Base-by-base conservation (phyloP, 805 yeast species). In the Starmerella asiatica region DNA sequence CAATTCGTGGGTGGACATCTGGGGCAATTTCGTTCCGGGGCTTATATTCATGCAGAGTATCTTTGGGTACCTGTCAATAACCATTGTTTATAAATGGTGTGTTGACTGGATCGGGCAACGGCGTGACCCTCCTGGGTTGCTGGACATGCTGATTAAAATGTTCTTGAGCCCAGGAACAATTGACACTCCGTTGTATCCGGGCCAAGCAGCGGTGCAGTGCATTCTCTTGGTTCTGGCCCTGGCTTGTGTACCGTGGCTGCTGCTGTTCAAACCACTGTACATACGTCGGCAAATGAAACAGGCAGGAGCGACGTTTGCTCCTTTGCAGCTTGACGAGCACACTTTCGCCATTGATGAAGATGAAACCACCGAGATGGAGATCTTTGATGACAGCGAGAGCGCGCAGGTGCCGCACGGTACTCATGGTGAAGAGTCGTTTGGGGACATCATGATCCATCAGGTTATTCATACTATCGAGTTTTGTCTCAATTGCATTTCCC, bases 401-500 rank as follows among this genome's bases (percentile, higher is more conserved):
- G 56, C 54, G 6, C 15, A 28, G n/a, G 31, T 8, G 18, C 7
- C 15, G 8, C 21, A 11, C 14, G 32, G 17, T 12, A 14, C 19
- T 19, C 69, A 69, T 47, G 73, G 66, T 29, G 76, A 63, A 33
- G 78, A 76, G 53, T 70, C 76, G 40, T 82, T 88, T 57, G 96
- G 96, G 34, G 98, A 88, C 54, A 74, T 91, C 26, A 79, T 88
- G 78, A 88, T 88, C 52, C 95, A 88, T 61, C 98, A 88, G 63
- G 94, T 88, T 19, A 88, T 88, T 52, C 96, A 91, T 61, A 91
- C 98, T 9, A 88, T 88, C 57, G 98, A 88, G 67, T 88, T 91
- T 64, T 88, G 98, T 57, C 70, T 88, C 56, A 91, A 91, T 62
- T 82, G 95, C 67, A 94, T 88, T 24, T 83, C 95, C n/a, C 98